Base-by-base conservation (phyloP, 371 early-diverging fungal genomes). In the Actinomucor elegans region DNA sequence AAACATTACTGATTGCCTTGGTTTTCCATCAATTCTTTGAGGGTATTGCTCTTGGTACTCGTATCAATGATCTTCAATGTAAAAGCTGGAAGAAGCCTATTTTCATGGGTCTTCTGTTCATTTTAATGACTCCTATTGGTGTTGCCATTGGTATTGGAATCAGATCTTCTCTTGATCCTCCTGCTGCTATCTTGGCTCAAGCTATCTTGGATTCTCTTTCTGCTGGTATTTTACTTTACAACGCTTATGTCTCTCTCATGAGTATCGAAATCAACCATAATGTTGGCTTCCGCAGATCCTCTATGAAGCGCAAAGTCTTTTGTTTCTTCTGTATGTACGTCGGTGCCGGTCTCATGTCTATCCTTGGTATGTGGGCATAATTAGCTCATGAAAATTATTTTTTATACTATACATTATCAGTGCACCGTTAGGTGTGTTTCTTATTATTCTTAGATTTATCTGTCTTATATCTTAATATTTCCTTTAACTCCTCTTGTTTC, bases 1-100 rank as follows among this genome's bases (percentile, higher is more conserved):
- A 41, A 23, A 62, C 87, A 12, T 79, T 94, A 7, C 61, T 90
- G 9, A 64, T 88, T 32, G 94, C 94, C 11, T 68, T 94, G 11
- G 67, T 73, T 18, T 92, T 94, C 75, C 95, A 94, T 69, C 94
- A 94, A 69, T 68, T 91, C 67, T 92, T 93, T 65, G 95, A 94
- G 71, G 95, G 96, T 29, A 61, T 92, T 36, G 94, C 93, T 0
- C 71, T 94, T 23, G 91, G 92, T 15, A 75, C 87, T 31, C 79
- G 92, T 26, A 79, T 94, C 34, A 81, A 83, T 5, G 85, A 81
- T 27, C 49, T 84, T 85, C 27, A 88, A 76, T 59, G 87, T 84
- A 57, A 52, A 11, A 49, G 45, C n/a, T 48, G 60, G 41, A 51
- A 48, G 38, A 64, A 69, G 23, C 80, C 81, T 11, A 11, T 73